Evolutionary conservation across 768 basidiomycete genomes (phyloP).

Genomic region (Russula lepida): DNA sequence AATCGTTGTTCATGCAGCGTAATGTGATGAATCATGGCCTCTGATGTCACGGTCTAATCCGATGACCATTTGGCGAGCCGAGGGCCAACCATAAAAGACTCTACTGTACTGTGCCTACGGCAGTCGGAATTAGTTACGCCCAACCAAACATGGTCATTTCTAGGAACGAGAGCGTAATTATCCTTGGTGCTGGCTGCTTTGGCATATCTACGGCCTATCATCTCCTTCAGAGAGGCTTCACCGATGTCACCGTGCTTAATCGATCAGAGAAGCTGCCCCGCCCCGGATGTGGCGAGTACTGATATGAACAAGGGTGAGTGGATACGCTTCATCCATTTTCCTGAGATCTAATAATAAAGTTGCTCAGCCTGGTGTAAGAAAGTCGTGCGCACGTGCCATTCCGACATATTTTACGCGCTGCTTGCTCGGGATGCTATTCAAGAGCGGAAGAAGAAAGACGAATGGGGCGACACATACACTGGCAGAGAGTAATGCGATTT

Average conservation of each 20-base stretch:
- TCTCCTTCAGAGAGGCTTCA: conserved; percentile 62
- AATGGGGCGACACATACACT: conserved; percentile 69
- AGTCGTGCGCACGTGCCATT: conserved; percentile 73
- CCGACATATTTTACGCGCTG: conserved; percentile 56
- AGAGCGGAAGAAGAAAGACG: conserved; percentile 56
- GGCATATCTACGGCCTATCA: conserved; percentile 82
- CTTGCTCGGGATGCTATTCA: conserved; percentile 72
- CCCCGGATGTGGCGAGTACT: conserved; percentile 70
- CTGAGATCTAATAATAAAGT: not conserved
- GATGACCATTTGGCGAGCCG: too few relatives aligned
- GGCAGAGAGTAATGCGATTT: conserved; percentile 57
- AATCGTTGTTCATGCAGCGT: too few relatives aligned
- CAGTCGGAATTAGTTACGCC: not conserved
- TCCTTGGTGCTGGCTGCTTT: conserved; percentile 80
- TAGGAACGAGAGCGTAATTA: conserved; percentile 38
- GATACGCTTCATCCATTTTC: not conserved
- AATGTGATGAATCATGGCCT: too few relatives aligned
- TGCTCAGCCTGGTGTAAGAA: conserved; percentile 24
- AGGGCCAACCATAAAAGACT: not conserved
- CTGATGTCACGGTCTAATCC: too few relatives aligned
- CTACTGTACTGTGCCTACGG: not conserved
- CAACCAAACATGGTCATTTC: not conserved
- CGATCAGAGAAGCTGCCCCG: conserved; percentile 63
- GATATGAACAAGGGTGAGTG: conserved; percentile 39
- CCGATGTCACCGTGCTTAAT: conserved; percentile 67